phyloP scores from a whole-genome alignment of 2,329 filamentous ascomycete species.

The Teratosphaeria nubilosa region DNA sequence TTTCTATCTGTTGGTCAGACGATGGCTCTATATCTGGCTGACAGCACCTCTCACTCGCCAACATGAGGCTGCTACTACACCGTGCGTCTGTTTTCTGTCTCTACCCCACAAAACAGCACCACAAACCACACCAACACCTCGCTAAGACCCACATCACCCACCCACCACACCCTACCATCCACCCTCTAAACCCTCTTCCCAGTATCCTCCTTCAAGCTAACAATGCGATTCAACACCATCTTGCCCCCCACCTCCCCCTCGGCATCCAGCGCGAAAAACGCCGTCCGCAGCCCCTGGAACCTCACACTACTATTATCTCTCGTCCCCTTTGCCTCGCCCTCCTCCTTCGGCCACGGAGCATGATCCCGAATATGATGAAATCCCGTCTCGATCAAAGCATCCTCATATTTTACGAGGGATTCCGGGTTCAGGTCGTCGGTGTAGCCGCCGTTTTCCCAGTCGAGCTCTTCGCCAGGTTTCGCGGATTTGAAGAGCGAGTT shows the following conservation, averaged over 20 bases:
- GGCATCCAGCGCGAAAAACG: slow-evolving; percentile 76
- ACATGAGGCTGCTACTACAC: too few relatives aligned
- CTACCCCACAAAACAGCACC: too few relatives aligned
- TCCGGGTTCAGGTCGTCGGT: slow-evolving; percentile 75
- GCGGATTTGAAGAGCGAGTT: slow-evolving; percentile 79
- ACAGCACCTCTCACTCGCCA: too few relatives aligned
- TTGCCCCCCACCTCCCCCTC: slow-evolving; percentile 53
- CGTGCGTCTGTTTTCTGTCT: too few relatives aligned
- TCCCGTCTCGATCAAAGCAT: slow-evolving; percentile 73
- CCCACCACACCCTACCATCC: neutral
- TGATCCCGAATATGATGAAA: slow-evolving; percentile 64
- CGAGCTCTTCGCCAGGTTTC: slow-evolving; percentile 58
- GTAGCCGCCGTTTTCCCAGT: slow-evolving; percentile 63
- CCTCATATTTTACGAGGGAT: slow-evolving; percentile 66
- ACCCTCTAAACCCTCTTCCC: slow-evolving; percentile 45
- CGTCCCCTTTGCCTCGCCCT: slow-evolving; percentile 55
- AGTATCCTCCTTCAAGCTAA: slow-evolving; percentile 81
- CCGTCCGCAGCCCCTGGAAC: slow-evolving; percentile 85
- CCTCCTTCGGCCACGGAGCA: slow-evolving; percentile 74
- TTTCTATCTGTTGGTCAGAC: too few relatives aligned
- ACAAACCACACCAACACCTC: neutral
- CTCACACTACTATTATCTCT: slow-evolving; percentile 58
- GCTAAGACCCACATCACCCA: neutral
- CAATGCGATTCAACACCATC: slow-evolving; percentile 81
- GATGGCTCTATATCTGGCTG: too few relatives aligned